These are phyloP conservation scores for Amylocarpus encephaloides DNA, from an alignment of 2,329 filamentous ascomycete species.

Conservation along the genomic window DNA sequence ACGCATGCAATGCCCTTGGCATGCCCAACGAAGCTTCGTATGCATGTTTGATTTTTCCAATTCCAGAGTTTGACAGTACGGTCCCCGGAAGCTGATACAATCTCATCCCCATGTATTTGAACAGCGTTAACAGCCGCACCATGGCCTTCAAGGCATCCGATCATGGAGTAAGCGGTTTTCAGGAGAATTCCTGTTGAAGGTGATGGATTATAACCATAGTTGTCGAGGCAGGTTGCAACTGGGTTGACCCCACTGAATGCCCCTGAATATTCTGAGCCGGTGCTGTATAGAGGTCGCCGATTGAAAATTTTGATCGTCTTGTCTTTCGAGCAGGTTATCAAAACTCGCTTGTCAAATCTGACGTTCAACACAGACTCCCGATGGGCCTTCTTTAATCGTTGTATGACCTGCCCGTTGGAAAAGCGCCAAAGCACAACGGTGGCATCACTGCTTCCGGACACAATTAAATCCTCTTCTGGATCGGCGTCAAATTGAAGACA, in stretches of 20 bases:
- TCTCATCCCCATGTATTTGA: conserved; percentile 75
- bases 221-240: conserved; percentile 44
- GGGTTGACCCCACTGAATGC: conserved; percentile 40
- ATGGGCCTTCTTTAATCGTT: conserved; percentile 71
- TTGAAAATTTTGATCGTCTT: conserved; percentile 97
- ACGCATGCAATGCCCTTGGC: conserved; percentile 96
- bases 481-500: conserved; percentile 93
- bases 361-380: conserved; percentile 89
- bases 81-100: conserved; percentile 93
- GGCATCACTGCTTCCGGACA: conserved; percentile 90
- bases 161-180: conserved; percentile 63
- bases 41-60: conserved; percentile 70
- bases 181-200: conserved; percentile 43
- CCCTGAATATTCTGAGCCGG: conserved; percentile 49
- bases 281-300: conserved; percentile 57
- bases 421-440: conserved; percentile 90
- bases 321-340: conserved; percentile 97
- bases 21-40: conserved; percentile 77
- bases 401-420: conserved; percentile 78
- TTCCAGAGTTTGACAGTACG: conserved; percentile 93
- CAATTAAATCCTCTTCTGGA: conserved; percentile 82
- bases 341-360: conserved; percentile 80
- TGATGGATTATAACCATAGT: conserved; percentile 46
- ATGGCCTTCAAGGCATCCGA: conserved; percentile 78
- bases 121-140: conserved; percentile 93